Evolutionary conservation across 2,329 filamentous ascomycete genomes (phyloP).

Genomic region (Erysiphe pulchra): DNA sequence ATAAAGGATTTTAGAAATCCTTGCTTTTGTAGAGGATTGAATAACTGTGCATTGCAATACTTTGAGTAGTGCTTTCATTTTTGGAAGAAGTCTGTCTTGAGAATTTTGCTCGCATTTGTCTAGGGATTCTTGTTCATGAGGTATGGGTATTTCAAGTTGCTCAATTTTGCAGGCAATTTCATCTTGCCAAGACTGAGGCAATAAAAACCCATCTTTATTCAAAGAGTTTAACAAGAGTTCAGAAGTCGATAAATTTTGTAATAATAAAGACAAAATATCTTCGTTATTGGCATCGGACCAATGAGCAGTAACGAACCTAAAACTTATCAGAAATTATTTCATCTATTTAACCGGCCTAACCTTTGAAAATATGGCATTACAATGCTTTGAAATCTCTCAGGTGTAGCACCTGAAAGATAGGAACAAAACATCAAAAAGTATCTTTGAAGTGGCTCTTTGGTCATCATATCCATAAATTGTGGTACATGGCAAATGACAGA

Average conservation of each 20-base stretch:
- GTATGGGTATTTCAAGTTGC: conserved; percentile 26
- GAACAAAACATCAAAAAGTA: conserved; percentile 74
- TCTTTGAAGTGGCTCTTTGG: conserved; percentile 34
- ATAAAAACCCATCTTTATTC: conserved; percentile 26
- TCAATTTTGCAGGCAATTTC: conserved; percentile 47
- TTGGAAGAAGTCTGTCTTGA: conserved; percentile 36
- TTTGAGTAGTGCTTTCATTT: conserved; percentile 40
- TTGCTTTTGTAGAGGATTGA: conserved; percentile 38
- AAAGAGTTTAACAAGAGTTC: conserved; percentile 22
- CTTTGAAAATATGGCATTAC: conserved; percentile 60
- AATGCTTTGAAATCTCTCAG: conserved; percentile 51
- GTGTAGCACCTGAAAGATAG: conserved; percentile 48
- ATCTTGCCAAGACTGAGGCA: conserved; percentile 46
- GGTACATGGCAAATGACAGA: conserved; percentile 45
- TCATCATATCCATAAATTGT: conserved; percentile 36
- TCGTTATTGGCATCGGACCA: conserved; percentile 44
- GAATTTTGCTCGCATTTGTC: conserved; percentile 30
- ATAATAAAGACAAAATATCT: conserved; percentile 38
- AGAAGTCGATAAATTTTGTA: conserved; percentile 36
- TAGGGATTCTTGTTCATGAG: conserved; percentile 29
- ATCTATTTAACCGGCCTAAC: conserved; percentile 14
- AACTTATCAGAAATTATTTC: neutral
- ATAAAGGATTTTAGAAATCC: conserved; percentile 38
- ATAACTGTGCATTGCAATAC: conserved; percentile 34
- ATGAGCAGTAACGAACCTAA: conserved; percentile 46